phyloP scores from a whole-genome alignment of 1,284 basidiomycete genomes.

The Entoloma clypeatum region DNA sequence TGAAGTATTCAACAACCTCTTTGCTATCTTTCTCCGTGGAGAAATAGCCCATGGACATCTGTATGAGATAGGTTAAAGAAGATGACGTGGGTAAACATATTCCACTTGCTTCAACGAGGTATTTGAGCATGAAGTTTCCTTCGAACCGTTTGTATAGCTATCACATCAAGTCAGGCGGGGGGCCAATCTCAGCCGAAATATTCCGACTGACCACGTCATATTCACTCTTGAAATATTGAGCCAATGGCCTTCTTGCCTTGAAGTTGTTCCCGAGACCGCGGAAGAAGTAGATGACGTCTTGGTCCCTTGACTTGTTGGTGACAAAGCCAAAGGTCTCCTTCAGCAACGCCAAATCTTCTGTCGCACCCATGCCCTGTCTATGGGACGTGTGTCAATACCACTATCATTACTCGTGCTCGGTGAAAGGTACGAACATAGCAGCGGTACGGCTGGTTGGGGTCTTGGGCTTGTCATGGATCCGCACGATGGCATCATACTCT shows the following conservation, averaged over 20 bases:
- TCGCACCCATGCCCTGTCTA: conserved; percentile 41
- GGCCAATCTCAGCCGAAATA: neutral
- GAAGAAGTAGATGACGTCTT: conserved; percentile 63
- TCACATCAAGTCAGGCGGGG: conserved; percentile 3
- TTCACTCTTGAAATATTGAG: conserved; percentile 44
- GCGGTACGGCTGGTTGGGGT: conserved; percentile 70
- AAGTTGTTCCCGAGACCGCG: conserved; percentile 42
- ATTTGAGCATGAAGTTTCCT: conserved; percentile 58
- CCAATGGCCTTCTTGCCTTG: conserved; percentile 38
- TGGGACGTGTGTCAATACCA: conserved; percentile 13
- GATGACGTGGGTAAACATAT: conserved; percentile 1
- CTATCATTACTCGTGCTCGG: neutral
- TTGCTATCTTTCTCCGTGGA: conserved; percentile 68
- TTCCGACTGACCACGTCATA: conserved; percentile 53
- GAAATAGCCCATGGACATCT: conserved; percentile 61
- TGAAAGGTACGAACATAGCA: conserved; percentile 32
- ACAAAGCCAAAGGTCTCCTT: conserved; percentile 60
- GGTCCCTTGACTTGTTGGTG: conserved; percentile 53
- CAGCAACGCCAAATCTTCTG: conserved; percentile 44
- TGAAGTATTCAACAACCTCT: conserved; percentile 65
- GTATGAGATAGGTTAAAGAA: conserved; percentile 4
- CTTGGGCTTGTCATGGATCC: conserved; percentile 68
- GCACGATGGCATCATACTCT: conserved; percentile 77
- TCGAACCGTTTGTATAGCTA: conserved; percentile 72
- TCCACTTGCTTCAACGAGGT: conserved; percentile 42